A percentile compares a stretch with the other conserved stretches of the same genome.
These are phyloP conservation scores for Ogataea ganodermae DNA, from an alignment of 805 yeast species.

Conservation along the genomic window DNA sequence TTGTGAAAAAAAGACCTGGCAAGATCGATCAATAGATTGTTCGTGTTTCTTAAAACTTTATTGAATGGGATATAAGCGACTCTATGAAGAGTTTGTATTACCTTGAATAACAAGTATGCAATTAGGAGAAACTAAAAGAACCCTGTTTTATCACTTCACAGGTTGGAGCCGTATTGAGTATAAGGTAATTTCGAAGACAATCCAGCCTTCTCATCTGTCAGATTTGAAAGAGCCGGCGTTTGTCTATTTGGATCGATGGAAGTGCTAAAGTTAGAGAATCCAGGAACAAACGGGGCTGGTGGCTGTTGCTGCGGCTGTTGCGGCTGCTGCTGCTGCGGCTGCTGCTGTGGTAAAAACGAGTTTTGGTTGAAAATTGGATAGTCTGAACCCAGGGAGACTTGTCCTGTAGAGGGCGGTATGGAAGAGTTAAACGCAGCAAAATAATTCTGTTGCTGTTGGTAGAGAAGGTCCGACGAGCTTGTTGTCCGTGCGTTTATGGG, in stretches of 20 bases:
- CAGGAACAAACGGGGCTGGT: not conserved
- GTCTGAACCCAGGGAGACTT: not conserved
- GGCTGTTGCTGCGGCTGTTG: conserved; percentile 3
- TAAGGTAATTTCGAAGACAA: conserved; percentile 2
- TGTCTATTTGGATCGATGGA: not conserved
- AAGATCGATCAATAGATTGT: not conserved
- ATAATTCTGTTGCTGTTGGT: conserved; percentile 7
- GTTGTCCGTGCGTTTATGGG: not conserved
- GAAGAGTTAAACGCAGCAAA: conserved; percentile 3
- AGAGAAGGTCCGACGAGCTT: not conserved
- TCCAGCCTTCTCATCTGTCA: not conserved
- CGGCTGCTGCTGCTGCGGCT: not conserved
- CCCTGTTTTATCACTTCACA: no score
- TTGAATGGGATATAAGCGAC: conserved; percentile 5
- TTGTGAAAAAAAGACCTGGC: not conserved
- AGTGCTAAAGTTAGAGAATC: not conserved
- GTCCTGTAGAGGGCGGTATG: not conserved
- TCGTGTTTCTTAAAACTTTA: not conserved
- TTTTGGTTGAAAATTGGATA: conserved; percentile 1
- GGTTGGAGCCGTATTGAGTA: conserved; percentile 6
- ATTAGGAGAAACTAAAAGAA: not conserved
- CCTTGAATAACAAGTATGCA: not conserved
- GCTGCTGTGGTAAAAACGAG: conserved; percentile 1
- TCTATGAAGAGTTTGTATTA: not conserved
- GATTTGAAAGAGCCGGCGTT: not conserved